phyloP scores from a whole-genome alignment of 768 basidiomycete genomes.

The Amylocystis lapponica region DNA sequence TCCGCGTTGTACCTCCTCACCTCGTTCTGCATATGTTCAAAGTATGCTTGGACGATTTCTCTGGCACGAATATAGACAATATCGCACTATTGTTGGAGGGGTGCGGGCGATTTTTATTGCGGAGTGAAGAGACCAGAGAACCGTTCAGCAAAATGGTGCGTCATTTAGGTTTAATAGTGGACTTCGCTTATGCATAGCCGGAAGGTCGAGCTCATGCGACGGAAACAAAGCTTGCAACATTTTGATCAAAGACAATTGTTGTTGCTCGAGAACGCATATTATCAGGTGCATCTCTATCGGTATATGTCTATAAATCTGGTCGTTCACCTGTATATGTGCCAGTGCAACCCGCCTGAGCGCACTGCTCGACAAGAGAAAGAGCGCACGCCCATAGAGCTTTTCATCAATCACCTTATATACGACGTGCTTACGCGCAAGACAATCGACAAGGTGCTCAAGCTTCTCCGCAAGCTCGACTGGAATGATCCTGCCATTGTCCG shows the following conservation, averaged over 20 bases:
- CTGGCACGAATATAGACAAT: slow-evolving; percentile 89
- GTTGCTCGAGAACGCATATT: slow-evolving; percentile 95
- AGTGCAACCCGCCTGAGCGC: slow-evolving; percentile 98
- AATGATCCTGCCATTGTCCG: slow-evolving; percentile 60
- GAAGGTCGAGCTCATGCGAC: slow-evolving; percentile 88
- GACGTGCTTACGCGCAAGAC: slow-evolving; percentile 91
- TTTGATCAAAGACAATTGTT: slow-evolving; percentile 88
- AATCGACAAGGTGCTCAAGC: slow-evolving; percentile 92
- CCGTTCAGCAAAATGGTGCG: slow-evolving; percentile 85
- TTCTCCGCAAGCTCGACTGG: slow-evolving; percentile 94
- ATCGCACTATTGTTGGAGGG: slow-evolving; percentile 87
- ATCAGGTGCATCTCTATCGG: slow-evolving; percentile 67
- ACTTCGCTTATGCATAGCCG: background rate
- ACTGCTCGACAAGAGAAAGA: slow-evolving; percentile 81
- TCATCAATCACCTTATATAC: slow-evolving; percentile 91
- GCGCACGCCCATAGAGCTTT: slow-evolving; percentile 82
- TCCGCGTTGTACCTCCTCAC: slow-evolving; percentile 84
- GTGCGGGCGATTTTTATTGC: slow-evolving; percentile 86
- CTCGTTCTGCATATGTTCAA: slow-evolving; percentile 94
- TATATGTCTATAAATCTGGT: too few relatives aligned
- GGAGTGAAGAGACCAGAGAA: slow-evolving; percentile 82
- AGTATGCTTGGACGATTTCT: slow-evolving; percentile 94
- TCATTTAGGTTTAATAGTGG: background rate
- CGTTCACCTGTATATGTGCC: background rate
- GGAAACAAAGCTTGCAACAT: slow-evolving; percentile 91